Base-by-base conservation (phyloP, 352 stramenopile species). In the Globisporangium camurandrum region DNA sequence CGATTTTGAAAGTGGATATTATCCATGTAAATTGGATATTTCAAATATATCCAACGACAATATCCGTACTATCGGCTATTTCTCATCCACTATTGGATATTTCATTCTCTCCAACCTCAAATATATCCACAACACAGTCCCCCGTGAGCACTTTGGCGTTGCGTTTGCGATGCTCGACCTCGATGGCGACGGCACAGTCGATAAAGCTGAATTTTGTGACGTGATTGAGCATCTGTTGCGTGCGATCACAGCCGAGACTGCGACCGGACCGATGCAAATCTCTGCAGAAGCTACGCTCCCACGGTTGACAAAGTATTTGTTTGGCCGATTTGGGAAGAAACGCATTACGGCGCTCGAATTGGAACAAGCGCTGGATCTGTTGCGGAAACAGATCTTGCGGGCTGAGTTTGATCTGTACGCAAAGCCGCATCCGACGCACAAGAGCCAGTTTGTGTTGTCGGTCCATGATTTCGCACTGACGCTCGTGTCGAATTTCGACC, bases 141-240 rank as follows among this genome's bases (percentile, higher is more conserved):
- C 80, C 0, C 73, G 76, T 38, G 71, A 88, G 47, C 75, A 88
- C 49, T 91, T 91, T 46, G 69, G 81, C 26, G 76, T 91, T 34
- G 76, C 75, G 42, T 91, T 91, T 51, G 81, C 64, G 53, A 88
- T 91, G 76, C 83, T 91, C 36, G 76, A 91, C 53, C 49, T 88
- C 28, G 76, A 91, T 43, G 71, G 73, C 24, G 74, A 91, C 51
- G 80, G 77, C 39, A 62, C 73, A 11, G 80, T 91, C 31, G 64
- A 86, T 59, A 88, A 88, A 53, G 57, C 55, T 12, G 75, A 91
- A 63, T 88, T 88, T 47, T 80, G 72, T 37, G 54, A 81, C 44
- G 75, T 88, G 40, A 72, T 91, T 37, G 75, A 84, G 54, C 81
- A 85, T 41, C 20, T 90, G 4, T 56, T 90, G 30, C 59, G 51